Conservation (phyloP, 176 grass and related monocot species). For the Elaeis guineensis region DNA sequence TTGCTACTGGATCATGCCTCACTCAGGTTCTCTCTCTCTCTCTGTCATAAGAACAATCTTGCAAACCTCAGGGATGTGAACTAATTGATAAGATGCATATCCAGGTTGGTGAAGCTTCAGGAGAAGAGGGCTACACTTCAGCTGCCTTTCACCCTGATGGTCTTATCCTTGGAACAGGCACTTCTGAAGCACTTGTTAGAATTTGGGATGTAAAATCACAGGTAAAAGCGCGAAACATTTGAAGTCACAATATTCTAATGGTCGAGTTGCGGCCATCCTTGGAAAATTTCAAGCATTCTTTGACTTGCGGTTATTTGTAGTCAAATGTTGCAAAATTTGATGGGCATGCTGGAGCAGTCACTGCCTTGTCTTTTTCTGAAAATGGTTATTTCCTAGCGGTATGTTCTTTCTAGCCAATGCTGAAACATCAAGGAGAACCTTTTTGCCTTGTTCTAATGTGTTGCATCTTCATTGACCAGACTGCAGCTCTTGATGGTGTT, state of each 20-base stretch:
- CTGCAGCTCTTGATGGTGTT: constrained; percentile 90
- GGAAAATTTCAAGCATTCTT: constrained; percentile 3
- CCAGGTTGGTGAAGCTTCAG: constrained; percentile 66
- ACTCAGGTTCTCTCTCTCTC: constrained; percentile 43
- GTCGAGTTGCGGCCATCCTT: too few relatives aligned
- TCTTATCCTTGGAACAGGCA: constrained; percentile 97
- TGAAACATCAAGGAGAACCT: background rate
- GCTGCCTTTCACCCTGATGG: constrained; percentile 95
- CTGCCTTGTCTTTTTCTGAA: constrained; percentile 96
- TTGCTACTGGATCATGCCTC: constrained; percentile 82
- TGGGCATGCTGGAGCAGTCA: constrained; percentile 80
- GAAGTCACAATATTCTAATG: background rate
- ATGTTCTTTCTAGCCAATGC: constrained; percentile 19
- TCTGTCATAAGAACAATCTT: background rate
- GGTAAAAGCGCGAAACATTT: constrained; percentile 28
- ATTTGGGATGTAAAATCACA: constrained; percentile 99
- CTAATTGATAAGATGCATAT: background rate
- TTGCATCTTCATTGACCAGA: constrained; percentile 30
- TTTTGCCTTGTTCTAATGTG: background rate
- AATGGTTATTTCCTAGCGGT: constrained; percentile 99
- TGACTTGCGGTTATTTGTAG: constrained; percentile 35
- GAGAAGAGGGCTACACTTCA: constrained; percentile 81
- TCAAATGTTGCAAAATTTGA: constrained; percentile 88
- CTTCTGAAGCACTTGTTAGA: constrained; percentile 68
- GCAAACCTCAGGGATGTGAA: background rate